These are phyloP conservation scores for Xanthoceras sorbifolium DNA, from an alignment of 345 rosid species.

Conservation along the genomic window DNA sequence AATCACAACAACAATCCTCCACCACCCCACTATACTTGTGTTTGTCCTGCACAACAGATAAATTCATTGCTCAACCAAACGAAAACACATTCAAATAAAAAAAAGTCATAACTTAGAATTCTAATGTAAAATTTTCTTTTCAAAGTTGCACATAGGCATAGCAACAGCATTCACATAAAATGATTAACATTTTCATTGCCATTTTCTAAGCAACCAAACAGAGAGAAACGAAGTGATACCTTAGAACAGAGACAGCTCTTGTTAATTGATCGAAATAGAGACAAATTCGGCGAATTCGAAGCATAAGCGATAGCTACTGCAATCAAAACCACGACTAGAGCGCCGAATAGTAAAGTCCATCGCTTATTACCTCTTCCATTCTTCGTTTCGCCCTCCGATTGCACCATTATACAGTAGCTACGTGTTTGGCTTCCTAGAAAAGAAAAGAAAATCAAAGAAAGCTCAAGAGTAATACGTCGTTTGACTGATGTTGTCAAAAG, in stretches of 20 bases:
- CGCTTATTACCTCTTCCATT: constrained; percentile 30
- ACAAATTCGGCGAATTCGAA: constrained; percentile 22
- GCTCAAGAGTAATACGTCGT: background rate
- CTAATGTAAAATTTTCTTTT: background rate
- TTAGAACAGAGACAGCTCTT: constrained; percentile 57
- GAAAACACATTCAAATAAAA: background rate
- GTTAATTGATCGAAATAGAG: constrained; percentile 30
- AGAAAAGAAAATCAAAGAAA: constrained; percentile 1
- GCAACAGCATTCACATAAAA: no score
- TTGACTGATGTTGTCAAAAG: no score
- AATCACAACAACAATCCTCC: constrained; percentile 92
- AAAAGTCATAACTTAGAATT: constrained; percentile 47
- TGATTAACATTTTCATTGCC: constrained; percentile 4
- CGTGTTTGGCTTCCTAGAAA: constrained; percentile 15
- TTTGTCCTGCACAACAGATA: background rate
- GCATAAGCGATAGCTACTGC: constrained; percentile 46
- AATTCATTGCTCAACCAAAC: background rate
- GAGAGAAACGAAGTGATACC: constrained; percentile 41
- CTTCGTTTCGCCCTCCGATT: constrained; percentile 26
- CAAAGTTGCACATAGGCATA: no score
- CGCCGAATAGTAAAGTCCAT: constrained; percentile 44
- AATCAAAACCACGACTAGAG: constrained; percentile 37
- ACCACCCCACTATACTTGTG: constrained; percentile 59
- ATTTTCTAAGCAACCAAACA: background rate
- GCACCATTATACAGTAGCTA: constrained; percentile 32